These are phyloP conservation scores for Piromyces sp. DNA, from an alignment of 192 early-diverging fungal genomes.

Conservation along the genomic window DNA sequence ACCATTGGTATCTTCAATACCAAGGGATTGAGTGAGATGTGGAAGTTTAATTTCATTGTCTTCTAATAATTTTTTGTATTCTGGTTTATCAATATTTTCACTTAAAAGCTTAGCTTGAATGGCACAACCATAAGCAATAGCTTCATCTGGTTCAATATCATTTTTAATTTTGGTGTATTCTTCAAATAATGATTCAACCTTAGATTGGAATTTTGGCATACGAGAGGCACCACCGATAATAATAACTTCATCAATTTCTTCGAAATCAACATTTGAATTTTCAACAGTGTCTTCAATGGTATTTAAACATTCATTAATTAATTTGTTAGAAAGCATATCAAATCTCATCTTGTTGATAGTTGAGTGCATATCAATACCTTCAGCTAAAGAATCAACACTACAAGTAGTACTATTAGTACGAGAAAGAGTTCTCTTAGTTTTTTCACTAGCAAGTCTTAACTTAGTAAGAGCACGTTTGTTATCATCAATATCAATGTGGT, in stretches of 20 bases:
- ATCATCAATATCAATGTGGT: constrained; percentile 54
- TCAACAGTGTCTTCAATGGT: constrained; percentile 46
- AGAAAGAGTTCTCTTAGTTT: constrained; percentile 80
- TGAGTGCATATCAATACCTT: constrained; percentile 77
- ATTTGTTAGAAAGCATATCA: constrained; percentile 63
- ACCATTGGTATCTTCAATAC: constrained; percentile 51
- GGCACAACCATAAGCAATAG: constrained; percentile 76
- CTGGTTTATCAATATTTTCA: constrained; percentile 21
- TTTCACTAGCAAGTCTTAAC: constrained; percentile 65
- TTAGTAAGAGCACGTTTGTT: constrained; percentile 67
- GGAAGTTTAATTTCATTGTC: constrained; percentile 43
- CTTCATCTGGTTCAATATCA: constrained; percentile 86
- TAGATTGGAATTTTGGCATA: constrained; percentile 69
- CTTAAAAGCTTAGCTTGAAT: constrained; percentile 61
- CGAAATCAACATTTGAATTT: constrained; percentile 42
- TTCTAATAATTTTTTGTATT: constrained; percentile 21
- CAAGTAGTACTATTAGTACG: constrained; percentile 67
- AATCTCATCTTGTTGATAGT: constrained; percentile 73
- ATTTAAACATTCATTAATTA: constrained; percentile 52
- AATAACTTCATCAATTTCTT: constrained; percentile 75
- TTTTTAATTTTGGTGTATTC: constrained; percentile 44
- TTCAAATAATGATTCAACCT: constrained; percentile 53
- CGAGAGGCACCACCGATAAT: constrained; percentile 74
- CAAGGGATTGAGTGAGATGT: constrained; percentile 56
- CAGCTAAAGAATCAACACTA: constrained; percentile 76